Evolutionary conservation across 2,329 filamentous ascomycete genomes (phyloP), one percentile per base, ranked within the genome.

Genomic region (Laburnicola sp.): DNA sequence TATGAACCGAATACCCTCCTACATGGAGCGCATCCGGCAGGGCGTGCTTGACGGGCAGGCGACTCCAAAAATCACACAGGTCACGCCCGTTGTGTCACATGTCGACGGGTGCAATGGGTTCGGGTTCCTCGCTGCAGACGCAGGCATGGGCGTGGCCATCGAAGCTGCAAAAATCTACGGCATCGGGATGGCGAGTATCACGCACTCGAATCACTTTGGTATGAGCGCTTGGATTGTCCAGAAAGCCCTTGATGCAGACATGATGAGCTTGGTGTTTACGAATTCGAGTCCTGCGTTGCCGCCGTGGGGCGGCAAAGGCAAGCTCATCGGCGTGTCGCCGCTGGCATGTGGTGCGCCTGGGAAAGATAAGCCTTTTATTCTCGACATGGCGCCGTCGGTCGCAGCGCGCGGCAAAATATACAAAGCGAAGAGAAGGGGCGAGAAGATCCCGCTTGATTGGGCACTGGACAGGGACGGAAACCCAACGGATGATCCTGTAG

Each of bases 161-260:
- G 78, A 82, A 7, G 85, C 87, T 73, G 88, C 88, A 0, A 72
- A 76, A 23, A 68, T 74, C 1, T 84, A 80, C 62, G 88, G 88
- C 9, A 88, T 93, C 56, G 89, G 89, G 25, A 85, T 94, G 81
- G 86, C 87, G 0, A 84, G 82, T 51, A 78, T 93, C 64, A 88
- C 86, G 70, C 86, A 87, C 71, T 88, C 85, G 35, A 93, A 93
- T 62, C 88, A 93, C 70, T 92, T 89, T 63, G 89, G 89, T 47
- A 94, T 94, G 89, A 82, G 82, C 3, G 89, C 89, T 0, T 93
- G 88, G 87, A 67, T 91, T 0, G 88, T 91, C 8, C 86, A 89
- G 68, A 85, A 91, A 71, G 89, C 88, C 0, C 71, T 92, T 10
- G 86, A 93, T 51, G 85, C 82, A 0, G 77, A 75, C 3, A 83